A percentile compares a stretch with the other conserved stretches of the same genome.
These are phyloP conservation scores for Beauveria scarabaeidicola DNA, from an alignment of 2,329 filamentous ascomycete species.

Conservation along the genomic window DNA sequence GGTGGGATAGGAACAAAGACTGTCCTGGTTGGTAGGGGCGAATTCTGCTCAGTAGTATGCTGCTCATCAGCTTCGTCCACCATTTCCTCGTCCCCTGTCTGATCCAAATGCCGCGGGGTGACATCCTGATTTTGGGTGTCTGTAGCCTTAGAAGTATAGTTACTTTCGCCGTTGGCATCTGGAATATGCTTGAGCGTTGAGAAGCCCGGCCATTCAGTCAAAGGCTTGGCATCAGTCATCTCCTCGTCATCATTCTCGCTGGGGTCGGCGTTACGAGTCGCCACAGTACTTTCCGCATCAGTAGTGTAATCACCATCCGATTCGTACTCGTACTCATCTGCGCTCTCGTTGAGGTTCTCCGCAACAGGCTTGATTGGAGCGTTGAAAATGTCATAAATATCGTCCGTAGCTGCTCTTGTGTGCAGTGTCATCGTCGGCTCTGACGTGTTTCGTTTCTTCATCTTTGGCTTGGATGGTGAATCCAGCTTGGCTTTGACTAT, in stretches of 20 bases:
- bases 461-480: conserved; percentile 77
- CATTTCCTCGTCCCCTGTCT: conserved; percentile 28
- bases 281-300: conserved; percentile 73
- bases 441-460: conserved; percentile 62
- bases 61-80: conserved; percentile 29
- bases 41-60: conserved; percentile 35
- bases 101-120: conserved; percentile 17
- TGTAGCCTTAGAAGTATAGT: conserved; percentile 23
- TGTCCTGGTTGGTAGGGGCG: conserved; percentile 47
- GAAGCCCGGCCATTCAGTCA: conserved; percentile 86
- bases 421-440: conserved; percentile 99
- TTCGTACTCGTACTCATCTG: conserved; percentile 61
- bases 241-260: conserved; percentile 40
- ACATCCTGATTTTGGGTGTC: conserved; percentile 3
- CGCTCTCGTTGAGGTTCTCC: conserved; percentile 32
- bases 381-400: conserved; percentile 96
- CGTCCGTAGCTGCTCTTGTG: conserved; percentile 88
- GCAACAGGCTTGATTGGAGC: conserved; percentile 46
- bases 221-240: conserved; percentile 50
- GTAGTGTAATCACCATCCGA: conserved; percentile 72
- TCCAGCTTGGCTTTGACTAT: conserved; percentile 87
- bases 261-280: conserved; percentile 48
- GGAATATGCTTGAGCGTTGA: conserved; percentile 65
- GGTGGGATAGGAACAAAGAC: conserved; percentile 74
- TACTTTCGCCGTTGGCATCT: conserved; percentile 26